These are phyloP conservation scores for Leccinum pellstonianum DNA, from an alignment of 768 basidiomycete species.

Conservation along the genomic window DNA sequence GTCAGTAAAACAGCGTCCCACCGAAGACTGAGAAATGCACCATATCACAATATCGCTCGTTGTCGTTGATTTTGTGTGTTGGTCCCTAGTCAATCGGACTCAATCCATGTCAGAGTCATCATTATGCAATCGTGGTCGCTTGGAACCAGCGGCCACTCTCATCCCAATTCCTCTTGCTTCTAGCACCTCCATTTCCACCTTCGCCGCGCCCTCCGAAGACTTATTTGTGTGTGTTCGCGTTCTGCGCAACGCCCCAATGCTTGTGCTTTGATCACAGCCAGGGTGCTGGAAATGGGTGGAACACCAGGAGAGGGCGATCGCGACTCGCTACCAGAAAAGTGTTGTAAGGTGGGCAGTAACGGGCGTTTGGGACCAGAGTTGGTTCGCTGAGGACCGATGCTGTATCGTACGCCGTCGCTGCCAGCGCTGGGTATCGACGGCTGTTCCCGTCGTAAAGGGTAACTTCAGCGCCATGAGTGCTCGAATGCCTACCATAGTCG, in stretches of 20 bases:
- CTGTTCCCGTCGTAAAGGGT: constrained; percentile 70
- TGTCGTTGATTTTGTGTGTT: constrained; percentile 9
- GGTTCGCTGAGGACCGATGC: constrained; percentile 48
- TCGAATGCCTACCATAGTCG: constrained; percentile 61
- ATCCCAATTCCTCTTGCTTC: constrained; percentile 73
- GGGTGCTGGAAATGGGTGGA: constrained; percentile 67
- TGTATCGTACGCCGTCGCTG: constrained; percentile 60
- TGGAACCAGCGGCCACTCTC: constrained; percentile 39
- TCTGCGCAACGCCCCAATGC: constrained; percentile 79
- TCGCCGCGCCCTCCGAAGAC: constrained; percentile 66
- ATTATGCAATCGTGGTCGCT: constrained; percentile 45
- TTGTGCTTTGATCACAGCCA: constrained; percentile 89
- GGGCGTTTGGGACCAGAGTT: constrained; percentile 51
- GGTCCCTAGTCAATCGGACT: constrained; percentile 1
- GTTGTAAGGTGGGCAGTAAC: constrained; percentile 45
- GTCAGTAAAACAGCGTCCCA: constrained; percentile 33
- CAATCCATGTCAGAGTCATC: constrained; percentile 38
- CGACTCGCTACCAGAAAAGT: constrained; percentile 48
- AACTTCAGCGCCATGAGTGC: constrained; percentile 55
- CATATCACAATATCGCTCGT: constrained; percentile 26
- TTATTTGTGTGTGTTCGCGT: constrained; percentile 74
- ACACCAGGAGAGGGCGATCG: constrained; percentile 47
- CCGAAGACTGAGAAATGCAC: constrained; percentile 24
- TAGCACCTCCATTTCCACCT: constrained; percentile 77
- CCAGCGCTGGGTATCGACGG: constrained; percentile 56